phyloP scores from a whole-genome alignment of 495 filamentous ascomycete species.

The Neurospora sp. region DNA sequence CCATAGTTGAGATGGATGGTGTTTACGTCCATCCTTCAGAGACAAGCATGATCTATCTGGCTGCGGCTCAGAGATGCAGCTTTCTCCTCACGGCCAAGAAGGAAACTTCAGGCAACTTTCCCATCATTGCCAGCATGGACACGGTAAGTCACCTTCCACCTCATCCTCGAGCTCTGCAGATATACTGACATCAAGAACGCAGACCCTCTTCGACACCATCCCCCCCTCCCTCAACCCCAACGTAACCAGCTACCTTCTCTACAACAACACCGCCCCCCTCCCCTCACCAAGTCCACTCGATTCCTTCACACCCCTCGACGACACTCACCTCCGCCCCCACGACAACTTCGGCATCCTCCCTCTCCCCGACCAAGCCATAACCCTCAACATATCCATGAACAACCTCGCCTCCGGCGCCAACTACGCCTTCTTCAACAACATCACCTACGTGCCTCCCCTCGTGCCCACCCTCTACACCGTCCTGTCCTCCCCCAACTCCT shows the following conservation, averaged over 20 bases:
- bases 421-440: slow-evolving; percentile 76
- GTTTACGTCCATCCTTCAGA: slow-evolving; percentile 48
- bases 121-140: slow-evolving; percentile 55
- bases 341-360: slow-evolving; percentile 48
- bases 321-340: slow-evolving; percentile 56
- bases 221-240: slow-evolving; percentile 61
- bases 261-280: slow-evolving; percentile 49
- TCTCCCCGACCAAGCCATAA: slow-evolving; percentile 49
- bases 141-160: slow-evolving; percentile 27
- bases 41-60: slow-evolving; percentile 53
- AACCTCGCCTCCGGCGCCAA: slow-evolving; percentile 65
- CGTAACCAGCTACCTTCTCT: slow-evolving; percentile 70
- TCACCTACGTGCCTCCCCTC: slow-evolving; percentile 62
- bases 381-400: slow-evolving; percentile 58
- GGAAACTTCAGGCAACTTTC: slow-evolving; percentile 53
- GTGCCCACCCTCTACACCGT: slow-evolving; percentile 75
- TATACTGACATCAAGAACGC: slow-evolving; percentile 2
- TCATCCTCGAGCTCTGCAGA: background rate
- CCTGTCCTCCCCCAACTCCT: slow-evolving; percentile 50
- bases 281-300: slow-evolving; percentile 46
- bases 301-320: slow-evolving; percentile 59
- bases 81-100: slow-evolving; percentile 59
- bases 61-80: slow-evolving; percentile 61
- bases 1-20: slow-evolving; percentile 46
- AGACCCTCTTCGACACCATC: slow-evolving; percentile 61